Base-by-base conservation (phyloP, 768 basidiomycete species). In the Lentinula detonsa region DNA sequence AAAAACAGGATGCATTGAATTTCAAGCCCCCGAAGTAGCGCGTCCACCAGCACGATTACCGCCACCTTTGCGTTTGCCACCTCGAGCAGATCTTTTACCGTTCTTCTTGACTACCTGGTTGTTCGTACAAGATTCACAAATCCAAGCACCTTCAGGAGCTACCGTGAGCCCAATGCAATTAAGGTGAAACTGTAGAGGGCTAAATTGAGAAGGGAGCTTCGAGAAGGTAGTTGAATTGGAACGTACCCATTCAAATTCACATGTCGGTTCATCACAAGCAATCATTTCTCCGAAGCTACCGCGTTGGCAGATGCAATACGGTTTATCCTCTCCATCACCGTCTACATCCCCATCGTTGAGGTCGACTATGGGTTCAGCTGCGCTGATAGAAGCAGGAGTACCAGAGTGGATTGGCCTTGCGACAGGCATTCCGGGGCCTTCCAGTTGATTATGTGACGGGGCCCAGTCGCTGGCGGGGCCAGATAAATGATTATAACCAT, bases 231-330 rank as follows among this genome's bases (percentile, higher is more conserved):
- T 42, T 65, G 57, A 39, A 57, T 52, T 56, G 58, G 58, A 87
- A 87, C 91, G 70, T 66, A 95, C 94, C 94, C 94, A 97, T 88
- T 95, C 93, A 61, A 80, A 78, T 66, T 87, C 85, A 74, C 94
- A 96, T 49, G 80, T 78, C 16, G 78, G 75, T 67, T 87, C 91
- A 71, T 97, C 94, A 71, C 94, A 97, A 23, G 87, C 94, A 66
- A 97, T 91, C 94, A 97, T 96, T 75, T 95, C 90, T 40, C 95
- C 95, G 66, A 88, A 95, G 68, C 91, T 93, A 62, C 86, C 81
- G 16, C 88, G 78, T 65, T 91, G 80, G 72, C 95, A 98, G 77
- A 87, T 81, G 74, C 95, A 98, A 69, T 98, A 96, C 13, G 81
- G 80, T 66, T 79, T 77, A 67, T 81, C 90, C 45, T 87, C 90